Evolutionary conservation across 805 yeast species (phyloP).

Genomic region (Metschnikowia similis): DNA sequence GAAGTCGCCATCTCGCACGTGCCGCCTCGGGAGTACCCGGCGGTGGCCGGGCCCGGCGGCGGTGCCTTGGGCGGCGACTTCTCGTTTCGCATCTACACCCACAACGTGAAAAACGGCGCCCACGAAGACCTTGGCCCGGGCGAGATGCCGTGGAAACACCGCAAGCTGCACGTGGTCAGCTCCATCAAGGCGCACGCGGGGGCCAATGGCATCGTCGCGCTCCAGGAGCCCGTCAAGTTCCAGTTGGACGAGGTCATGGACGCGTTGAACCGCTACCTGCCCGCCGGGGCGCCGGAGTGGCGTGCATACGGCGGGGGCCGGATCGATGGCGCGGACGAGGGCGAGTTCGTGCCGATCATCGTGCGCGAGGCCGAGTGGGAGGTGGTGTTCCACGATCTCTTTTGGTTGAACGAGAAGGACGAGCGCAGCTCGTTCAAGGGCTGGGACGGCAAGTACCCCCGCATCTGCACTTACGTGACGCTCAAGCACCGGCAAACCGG

Average conservation of each 20-base stretch:
- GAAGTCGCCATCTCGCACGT: not conserved
- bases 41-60: conserved; percentile 13
- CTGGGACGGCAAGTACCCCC: conserved; percentile 20
- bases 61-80: conserved; percentile 12
- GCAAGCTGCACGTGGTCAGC: conserved; percentile 15
- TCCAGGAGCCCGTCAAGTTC: conserved; percentile 17
- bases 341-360: conserved; percentile 20
- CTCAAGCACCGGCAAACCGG: conserved; percentile 10
- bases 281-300: conserved; percentile 12
- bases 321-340: conserved; percentile 13
- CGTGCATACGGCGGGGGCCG: conserved; percentile 16
- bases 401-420: conserved; percentile 17
- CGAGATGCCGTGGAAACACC: conserved; percentile 24
- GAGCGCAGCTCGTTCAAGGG: conserved; percentile 10
- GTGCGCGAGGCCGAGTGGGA: conserved; percentile 15
- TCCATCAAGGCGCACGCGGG: conserved; percentile 19
- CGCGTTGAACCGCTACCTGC: conserved; percentile 10
- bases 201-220: conserved; percentile 16
- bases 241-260: conserved; percentile 17
- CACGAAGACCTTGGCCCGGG: conserved; percentile 20
- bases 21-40: conserved; percentile 8
- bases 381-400: conserved; percentile 13
- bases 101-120: conserved; percentile 32
- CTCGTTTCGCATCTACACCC: conserved; percentile 32
- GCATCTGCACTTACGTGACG: conserved; percentile 18